Percentiles rank a stretch among this genome's conserved stretches.
Conservation (phyloP, 1,284 basidiomycete genomes). For the Apiotrichum gracile region DNA sequence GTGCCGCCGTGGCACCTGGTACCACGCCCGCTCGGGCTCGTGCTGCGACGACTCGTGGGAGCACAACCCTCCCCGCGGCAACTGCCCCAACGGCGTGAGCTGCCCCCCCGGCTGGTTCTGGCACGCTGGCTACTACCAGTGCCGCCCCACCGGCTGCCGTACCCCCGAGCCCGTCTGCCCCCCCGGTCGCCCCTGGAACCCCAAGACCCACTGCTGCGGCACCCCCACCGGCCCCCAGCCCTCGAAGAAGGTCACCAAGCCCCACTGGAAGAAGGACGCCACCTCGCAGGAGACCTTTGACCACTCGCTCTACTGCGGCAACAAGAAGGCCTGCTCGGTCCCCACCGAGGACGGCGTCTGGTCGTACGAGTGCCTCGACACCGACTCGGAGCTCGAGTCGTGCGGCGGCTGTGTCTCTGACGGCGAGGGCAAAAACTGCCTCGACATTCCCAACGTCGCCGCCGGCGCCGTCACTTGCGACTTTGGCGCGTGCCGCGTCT, state of each 20-base stretch:
- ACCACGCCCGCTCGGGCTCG: conserved; percentile 23
- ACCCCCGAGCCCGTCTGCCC: conserved; percentile 39
- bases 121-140: conserved; percentile 18
- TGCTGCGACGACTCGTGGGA: conserved; percentile 31
- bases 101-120: conserved; percentile 45
- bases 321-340: conserved; percentile 32
- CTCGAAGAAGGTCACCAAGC: conserved; percentile 1
- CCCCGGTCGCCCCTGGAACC: conserved; percentile 33
- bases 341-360: conserved; percentile 22
- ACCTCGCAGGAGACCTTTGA: not conserved
- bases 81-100: conserved; percentile 28
- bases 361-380: conserved; percentile 49
- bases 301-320: not conserved
- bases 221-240: conserved; percentile 1
- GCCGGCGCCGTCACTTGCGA: conserved; percentile 63
- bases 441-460: conserved; percentile 55
- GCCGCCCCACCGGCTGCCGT: conserved; percentile 8
- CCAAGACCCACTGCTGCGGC: conserved; percentile 30
- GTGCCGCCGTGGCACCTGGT: conserved; percentile 13
- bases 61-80: conserved; percentile 20
- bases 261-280: not conserved
- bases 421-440: conserved; percentile 64
- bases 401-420: conserved; percentile 68
- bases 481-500: conserved; percentile 58
- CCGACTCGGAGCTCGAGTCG: conserved; percentile 41